These are phyloP conservation scores for Saksenaea oblongispora DNA, from an alignment of 371 early-diverging fungal genomes.

Conservation along the genomic window DNA sequence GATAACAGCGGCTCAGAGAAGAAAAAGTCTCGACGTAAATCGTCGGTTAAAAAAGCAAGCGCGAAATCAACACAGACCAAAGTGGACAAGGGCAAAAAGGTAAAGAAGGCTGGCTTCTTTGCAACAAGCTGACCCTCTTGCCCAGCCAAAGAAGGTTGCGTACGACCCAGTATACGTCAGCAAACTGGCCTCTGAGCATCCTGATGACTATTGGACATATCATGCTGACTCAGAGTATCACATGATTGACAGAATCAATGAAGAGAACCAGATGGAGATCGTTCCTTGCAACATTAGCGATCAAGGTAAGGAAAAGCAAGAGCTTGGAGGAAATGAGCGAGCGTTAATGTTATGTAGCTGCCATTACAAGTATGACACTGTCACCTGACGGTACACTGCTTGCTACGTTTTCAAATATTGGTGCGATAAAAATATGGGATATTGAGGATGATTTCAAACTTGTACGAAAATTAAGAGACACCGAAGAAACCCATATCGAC, in stretches of 20 bases:
- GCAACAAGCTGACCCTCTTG: neutral
- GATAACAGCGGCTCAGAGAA: constrained; percentile 9
- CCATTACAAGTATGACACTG: constrained; percentile 69
- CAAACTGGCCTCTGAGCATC: constrained; percentile 48
- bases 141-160: constrained; percentile 12
- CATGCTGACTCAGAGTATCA: constrained; percentile 40
- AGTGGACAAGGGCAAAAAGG: constrained; percentile 13
- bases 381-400: constrained; percentile 77
- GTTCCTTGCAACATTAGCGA: constrained; percentile 52
- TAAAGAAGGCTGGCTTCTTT: neutral
- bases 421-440: constrained; percentile 73
- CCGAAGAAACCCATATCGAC: constrained; percentile 73
- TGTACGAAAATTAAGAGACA: constrained; percentile 68
- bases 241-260: constrained; percentile 61
- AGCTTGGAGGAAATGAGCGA: neutral
- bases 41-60: constrained; percentile 4
- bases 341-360: constrained; percentile 25
- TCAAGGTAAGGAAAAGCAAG: constrained; percentile 31
- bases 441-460: constrained; percentile 56
- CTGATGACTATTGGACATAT: constrained; percentile 61
- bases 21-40: constrained; percentile 7
- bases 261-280: constrained; percentile 57
- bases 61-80: neutral
- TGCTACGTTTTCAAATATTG: constrained; percentile 75
- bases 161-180: neutral